Conservation (phyloP, 208 protist genomes). For the Leishmania gerbilli region DNA sequence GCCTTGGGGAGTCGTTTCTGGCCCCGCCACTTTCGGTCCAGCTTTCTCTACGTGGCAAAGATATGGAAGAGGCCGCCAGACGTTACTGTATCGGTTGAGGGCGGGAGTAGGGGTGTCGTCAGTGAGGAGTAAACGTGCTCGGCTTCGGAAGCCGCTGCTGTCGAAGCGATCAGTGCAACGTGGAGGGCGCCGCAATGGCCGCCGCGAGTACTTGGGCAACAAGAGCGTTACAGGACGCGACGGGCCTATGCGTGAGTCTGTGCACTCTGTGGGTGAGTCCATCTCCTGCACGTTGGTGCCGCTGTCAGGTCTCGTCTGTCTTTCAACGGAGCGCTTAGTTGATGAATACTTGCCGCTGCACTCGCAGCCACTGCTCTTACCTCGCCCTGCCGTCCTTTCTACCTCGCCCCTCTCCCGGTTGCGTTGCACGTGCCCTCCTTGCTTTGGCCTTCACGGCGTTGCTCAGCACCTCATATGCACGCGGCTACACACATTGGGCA, state of each 20-base stretch:
- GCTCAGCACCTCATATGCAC: neutral
- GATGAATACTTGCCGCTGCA: neutral
- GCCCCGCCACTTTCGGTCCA: constrained; percentile 58
- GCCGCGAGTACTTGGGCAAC: neutral
- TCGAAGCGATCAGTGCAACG: neutral
- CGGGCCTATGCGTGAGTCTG: neutral
- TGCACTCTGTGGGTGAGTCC: neutral
- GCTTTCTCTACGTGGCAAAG: constrained; percentile 86
- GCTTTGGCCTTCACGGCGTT: neutral
- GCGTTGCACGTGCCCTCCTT: neutral
- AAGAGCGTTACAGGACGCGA: neutral
- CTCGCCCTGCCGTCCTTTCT: neutral
- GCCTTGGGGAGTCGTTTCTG: constrained; percentile 59
- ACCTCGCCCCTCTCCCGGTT: neutral
- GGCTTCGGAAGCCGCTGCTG: neutral
- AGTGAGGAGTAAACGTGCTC: neutral
- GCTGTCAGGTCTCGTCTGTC: neutral
- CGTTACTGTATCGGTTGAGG: neutral
- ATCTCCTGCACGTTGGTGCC: neutral
- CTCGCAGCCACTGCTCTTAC: neutral
- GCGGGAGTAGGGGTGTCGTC: neutral
- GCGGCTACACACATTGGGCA: neutral
- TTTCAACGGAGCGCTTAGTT: neutral
- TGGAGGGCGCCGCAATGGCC: neutral
- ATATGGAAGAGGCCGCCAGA: constrained; percentile 60